A percentile compares a stretch with the other conserved stretches of the same genome.
phyloP scores from a whole-genome alignment of 805 yeast genomes.

The Blastobotrys attinorum region DNA sequence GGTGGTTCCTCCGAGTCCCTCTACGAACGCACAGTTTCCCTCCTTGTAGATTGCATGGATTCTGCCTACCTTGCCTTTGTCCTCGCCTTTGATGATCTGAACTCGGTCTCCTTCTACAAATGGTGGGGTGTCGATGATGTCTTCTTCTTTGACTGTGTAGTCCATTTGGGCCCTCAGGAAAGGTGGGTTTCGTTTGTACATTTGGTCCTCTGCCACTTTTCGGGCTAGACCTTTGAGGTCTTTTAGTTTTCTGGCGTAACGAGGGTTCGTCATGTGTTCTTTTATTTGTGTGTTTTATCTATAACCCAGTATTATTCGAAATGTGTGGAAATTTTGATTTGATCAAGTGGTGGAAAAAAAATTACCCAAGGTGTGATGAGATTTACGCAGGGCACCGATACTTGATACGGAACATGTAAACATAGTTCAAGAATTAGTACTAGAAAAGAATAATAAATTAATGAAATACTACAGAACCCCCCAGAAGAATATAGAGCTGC shows the following conservation, averaged over 20 bases:
- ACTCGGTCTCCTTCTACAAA: constrained; percentile 73
- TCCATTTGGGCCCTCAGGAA: constrained; percentile 16
- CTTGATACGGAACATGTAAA: background rate
- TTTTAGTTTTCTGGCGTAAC: constrained; percentile 12
- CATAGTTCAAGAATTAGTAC: background rate
- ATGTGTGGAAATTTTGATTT: background rate
- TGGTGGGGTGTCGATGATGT: constrained; percentile 31
- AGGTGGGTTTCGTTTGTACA: constrained; percentile 16
- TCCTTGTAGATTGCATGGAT: constrained; percentile 52
- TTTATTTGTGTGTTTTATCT: background rate
- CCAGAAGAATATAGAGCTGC: too few relatives aligned
- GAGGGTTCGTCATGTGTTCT: constrained; percentile 13
- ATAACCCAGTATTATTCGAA: background rate
- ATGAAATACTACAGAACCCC: background rate
- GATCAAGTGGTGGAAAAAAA: background rate
- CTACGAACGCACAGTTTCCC: constrained; percentile 55
- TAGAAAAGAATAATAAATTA: background rate
- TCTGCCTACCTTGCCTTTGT: constrained; percentile 66
- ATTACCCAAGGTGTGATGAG: background rate
- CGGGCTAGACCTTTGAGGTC: constrained; percentile 16
- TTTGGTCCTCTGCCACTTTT: constrained; percentile 12
- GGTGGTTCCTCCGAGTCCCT: constrained; percentile 59
- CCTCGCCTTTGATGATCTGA: constrained; percentile 58
- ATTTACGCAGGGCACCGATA: background rate
- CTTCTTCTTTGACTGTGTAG: constrained; percentile 27